Percentiles rank a stretch among this genome's conserved stretches.
Evolutionary conservation across 306 rosid genomes (phyloP).

Genomic region (Sicyos edulis): DNA sequence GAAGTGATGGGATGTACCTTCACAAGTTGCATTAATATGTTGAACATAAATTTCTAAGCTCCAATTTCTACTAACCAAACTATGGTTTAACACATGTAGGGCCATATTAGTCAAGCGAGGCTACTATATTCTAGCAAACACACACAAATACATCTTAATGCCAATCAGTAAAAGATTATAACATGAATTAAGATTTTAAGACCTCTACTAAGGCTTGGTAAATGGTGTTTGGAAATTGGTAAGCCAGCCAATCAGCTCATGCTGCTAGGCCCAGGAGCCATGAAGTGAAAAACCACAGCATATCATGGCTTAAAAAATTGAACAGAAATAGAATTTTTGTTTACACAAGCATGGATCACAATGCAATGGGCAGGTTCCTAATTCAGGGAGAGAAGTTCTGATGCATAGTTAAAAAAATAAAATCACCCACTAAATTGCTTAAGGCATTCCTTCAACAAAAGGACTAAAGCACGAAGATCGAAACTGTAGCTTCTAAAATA

Average conservation of each 20-base stretch:
- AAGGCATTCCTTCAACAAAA: no score
- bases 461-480: neutral
- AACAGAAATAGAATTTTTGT: neutral
- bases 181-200: constrained; percentile 3
- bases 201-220: neutral
- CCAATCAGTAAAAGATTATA: neutral
- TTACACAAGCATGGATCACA: neutral
- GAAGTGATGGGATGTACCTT: constrained; percentile 81
- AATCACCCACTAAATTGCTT: neutral
- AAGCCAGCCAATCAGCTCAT: neutral
- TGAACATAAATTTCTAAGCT: constrained; percentile 14
- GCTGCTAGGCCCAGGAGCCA: neutral
- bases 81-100: neutral
- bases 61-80: constrained; percentile 1
- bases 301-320: neutral
- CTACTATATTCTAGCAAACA: neutral
- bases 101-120: neutral
- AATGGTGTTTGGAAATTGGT: neutral
- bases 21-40: constrained; percentile 11
- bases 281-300: constrained; percentile 2
- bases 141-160: neutral
- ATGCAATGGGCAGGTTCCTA: neutral
- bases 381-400: neutral
- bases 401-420: neutral
- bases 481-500: neutral